Evolutionary conservation across 2,329 filamentous ascomycete species (phyloP).

Genomic region (Beauveria sp.): DNA sequence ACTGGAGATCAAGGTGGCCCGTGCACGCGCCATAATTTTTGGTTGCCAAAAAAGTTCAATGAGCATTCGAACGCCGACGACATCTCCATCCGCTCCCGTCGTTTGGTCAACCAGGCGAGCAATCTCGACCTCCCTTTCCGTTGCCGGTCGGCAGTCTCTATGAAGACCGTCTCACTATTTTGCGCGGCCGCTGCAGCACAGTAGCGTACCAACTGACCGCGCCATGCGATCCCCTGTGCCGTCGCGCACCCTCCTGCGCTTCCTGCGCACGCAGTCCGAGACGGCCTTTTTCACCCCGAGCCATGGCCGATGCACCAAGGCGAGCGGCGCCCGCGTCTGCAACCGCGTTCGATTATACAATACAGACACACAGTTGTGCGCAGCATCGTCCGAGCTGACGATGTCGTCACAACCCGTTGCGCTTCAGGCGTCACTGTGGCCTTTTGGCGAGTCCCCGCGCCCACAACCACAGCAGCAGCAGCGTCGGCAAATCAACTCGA

Average conservation of each 20-base stretch:
- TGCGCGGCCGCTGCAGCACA: neutral
- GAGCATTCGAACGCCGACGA: constrained; percentile 3
- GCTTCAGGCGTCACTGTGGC: constrained; percentile 24
- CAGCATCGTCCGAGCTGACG: constrained; percentile 2
- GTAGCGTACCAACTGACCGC: constrained; percentile 12
- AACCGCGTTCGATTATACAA: neutral
- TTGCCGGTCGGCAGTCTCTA: neutral
- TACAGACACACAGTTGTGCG: neutral
- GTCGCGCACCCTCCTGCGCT: constrained; percentile 56
- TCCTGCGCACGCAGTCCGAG: constrained; percentile 64
- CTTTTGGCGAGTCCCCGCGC: constrained; percentile 14
- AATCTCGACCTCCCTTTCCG: neutral
- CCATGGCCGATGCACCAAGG: neutral
- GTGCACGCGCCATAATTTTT: constrained; percentile 8
- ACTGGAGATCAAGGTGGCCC: neutral
- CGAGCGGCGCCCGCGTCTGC: neutral
- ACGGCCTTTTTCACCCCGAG: constrained; percentile 29
- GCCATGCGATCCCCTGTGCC: constrained; percentile 38
- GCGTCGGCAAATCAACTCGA: constrained; percentile 16
- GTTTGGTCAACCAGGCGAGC: neutral
- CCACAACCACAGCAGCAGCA: constrained; percentile 16
- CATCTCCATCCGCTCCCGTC: neutral
- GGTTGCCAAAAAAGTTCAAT: neutral
- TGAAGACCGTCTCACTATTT: neutral
- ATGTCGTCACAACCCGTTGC: neutral